Evolutionary conservation across 2,329 filamentous ascomycete genomes (phyloP), one percentile per base, ranked within the genome.

Genomic region (Tolypocladium sp.): DNA sequence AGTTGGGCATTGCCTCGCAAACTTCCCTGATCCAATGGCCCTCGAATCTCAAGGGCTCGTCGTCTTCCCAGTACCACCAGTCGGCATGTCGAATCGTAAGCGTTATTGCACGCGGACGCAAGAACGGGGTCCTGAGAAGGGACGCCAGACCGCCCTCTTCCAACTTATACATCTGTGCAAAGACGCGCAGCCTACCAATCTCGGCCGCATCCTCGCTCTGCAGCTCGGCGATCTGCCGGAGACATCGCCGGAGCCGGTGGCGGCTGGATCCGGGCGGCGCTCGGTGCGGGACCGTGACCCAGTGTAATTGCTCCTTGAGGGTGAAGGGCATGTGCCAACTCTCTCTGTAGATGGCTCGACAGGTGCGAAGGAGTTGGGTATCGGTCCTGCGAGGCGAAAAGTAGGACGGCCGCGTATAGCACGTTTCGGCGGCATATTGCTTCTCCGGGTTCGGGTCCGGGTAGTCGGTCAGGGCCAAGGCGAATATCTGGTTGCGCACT

Each of bases 61-160:
- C 70, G 0, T 55, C 0, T 62, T 79, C 75, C 77, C 77, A 79
- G 22, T 56, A 67, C 76, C 76, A 80, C 70, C 77, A 81, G 61
- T 82, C 79, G 2, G 77, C 72, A 59, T 82, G 79, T 0, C 79
- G 74, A 9, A 82, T 72, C 0, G 78, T 81, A 13, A 82, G 64
- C 0, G 73, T 77, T 1, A 82, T 56, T 2, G 60, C 63, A 1
- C 66, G 68, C 0, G 77, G 76, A 8, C 65, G 60, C 38, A 79
- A 70, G 15, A 66, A 58, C 0, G 61, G 63, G 49, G 65, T 66
- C 0, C 27, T 20, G 0, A 78, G 62, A 0, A 78, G 56, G 0
- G 25, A 1, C 8, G 62, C 38, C 1, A 78, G 59, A 0, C 38
- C 7, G 0, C 70, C 68, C 0, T 61, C 44, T 56, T 79, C 72